Conservation (phyloP, 805 yeast genomes). For the Starmera quercuum region DNA sequence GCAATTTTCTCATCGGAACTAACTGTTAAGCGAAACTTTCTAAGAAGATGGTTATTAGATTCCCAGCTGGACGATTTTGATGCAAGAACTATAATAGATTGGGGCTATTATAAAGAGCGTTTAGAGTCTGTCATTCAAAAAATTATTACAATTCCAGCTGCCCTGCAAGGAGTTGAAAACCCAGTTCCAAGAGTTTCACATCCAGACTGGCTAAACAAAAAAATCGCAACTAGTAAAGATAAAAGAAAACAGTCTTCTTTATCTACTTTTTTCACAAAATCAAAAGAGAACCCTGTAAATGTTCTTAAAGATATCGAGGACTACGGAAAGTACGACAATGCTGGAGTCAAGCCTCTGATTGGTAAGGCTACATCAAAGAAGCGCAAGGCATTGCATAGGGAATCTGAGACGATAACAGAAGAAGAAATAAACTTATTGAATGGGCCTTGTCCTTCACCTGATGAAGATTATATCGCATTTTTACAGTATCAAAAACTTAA, state of each 20-base stretch:
- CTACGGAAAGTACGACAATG: slow-evolving; percentile 32
- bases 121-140: slow-evolving; percentile 90
- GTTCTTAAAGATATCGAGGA: slow-evolving; percentile 70
- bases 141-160: slow-evolving; percentile 95
- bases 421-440: slow-evolving; percentile 44
- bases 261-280: slow-evolving; percentile 43
- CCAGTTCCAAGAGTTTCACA: slow-evolving; percentile 94
- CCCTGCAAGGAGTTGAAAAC: slow-evolving; percentile 75
- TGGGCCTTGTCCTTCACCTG: slow-evolving; percentile 57
- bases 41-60: slow-evolving; percentile 85
- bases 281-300: slow-evolving; percentile 33
- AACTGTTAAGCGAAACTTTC: slow-evolving; percentile 57
- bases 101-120: slow-evolving; percentile 89
- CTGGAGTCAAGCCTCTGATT: slow-evolving; percentile 16
- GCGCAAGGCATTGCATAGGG: slow-evolving; percentile 23
- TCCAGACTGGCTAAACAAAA: slow-evolving; percentile 84
- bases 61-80: slow-evolving; percentile 72
- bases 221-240: slow-evolving; percentile 53
- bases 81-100: slow-evolving; percentile 83
- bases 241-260: slow-evolving; percentile 66
- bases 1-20: slow-evolving; percentile 86
- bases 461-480: slow-evolving; percentile 60
- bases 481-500: slow-evolving; percentile 74
- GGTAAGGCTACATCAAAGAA: slow-evolving; percentile 31
- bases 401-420: slow-evolving; percentile 28